Conservation (phyloP, 139 green algal species). For the Yamagishiella unicocca region DNA sequence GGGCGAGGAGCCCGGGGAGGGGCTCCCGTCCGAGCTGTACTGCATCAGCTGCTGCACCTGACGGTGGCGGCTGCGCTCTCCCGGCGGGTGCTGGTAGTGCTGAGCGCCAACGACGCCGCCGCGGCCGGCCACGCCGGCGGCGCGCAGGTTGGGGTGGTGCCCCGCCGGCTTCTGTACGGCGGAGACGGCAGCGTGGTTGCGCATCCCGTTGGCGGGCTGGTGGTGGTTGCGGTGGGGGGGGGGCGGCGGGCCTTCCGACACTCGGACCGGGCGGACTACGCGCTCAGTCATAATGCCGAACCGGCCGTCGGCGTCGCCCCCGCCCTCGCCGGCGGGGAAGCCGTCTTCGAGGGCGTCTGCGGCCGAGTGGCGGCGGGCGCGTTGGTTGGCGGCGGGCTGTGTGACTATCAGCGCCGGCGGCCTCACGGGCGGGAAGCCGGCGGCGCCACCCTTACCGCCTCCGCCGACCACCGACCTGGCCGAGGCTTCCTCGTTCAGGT, state of each 20-base stretch:
- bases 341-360: constrained; percentile 1
- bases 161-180: too few species aligned
- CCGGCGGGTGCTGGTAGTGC: too few species aligned
- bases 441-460: neutral
- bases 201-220: too few species aligned
- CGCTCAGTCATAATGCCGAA: neutral
- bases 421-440: neutral
- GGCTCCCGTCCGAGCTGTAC: too few species aligned
- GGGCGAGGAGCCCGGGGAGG: too few species aligned
- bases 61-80: too few species aligned
- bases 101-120: too few species aligned
- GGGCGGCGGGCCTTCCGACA: neutral
- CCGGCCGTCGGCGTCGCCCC: neutral
- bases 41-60: too few species aligned
- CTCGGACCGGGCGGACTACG: neutral
- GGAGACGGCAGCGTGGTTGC: too few species aligned
- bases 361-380: neutral
- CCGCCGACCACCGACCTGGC: neutral
- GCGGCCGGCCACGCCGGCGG: too few species aligned
- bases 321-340: neutral
- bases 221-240: too few species aligned
- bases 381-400: neutral
- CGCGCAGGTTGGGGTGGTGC: too few species aligned
- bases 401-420: neutral
- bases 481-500: neutral